phyloP scores from a whole-genome alignment of 768 basidiomycete species.

The Macrocybe gigantea region DNA sequence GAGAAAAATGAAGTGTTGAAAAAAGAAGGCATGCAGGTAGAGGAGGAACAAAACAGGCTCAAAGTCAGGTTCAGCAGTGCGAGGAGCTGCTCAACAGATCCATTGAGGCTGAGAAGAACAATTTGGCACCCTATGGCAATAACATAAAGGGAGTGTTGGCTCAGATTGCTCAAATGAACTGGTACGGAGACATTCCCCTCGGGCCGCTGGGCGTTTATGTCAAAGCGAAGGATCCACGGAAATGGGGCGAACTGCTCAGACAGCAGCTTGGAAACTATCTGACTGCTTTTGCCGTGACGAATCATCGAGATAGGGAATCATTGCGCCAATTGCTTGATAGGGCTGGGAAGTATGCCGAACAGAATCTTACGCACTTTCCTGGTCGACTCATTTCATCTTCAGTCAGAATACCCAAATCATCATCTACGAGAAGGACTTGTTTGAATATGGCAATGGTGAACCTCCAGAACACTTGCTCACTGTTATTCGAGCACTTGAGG shows the following conservation, averaged over 20 bases:
- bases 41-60: constrained; percentile 24
- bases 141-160: constrained; percentile 55
- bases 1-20: constrained; percentile 23
- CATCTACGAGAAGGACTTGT: constrained; percentile 67
- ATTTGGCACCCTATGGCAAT: constrained; percentile 54
- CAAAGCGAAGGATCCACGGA: constrained; percentile 57
- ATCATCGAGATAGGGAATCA: constrained; percentile 51
- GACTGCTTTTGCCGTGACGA: constrained; percentile 70
- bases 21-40: constrained; percentile 28
- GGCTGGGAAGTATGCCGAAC: constrained; percentile 53
- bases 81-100: constrained; percentile 46
- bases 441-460: constrained; percentile 77
- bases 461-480: constrained; percentile 59
- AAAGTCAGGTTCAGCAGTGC: constrained; percentile 37
- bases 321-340: constrained; percentile 53
- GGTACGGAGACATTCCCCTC: constrained; percentile 63
- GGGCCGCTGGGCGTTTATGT: constrained; percentile 82
- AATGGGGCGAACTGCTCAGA: constrained; percentile 65
- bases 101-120: constrained; percentile 48
- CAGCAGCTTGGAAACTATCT: constrained; percentile 52
- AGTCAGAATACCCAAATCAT: constrained; percentile 51
- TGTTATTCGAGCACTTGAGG: constrained; percentile 77
- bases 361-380: constrained; percentile 10
- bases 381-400: neutral
- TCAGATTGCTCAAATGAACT: constrained; percentile 42